Evolutionary conservation across 164 flowering plant species (phyloP).

Genomic region (Nelumbo lutea): DNA sequence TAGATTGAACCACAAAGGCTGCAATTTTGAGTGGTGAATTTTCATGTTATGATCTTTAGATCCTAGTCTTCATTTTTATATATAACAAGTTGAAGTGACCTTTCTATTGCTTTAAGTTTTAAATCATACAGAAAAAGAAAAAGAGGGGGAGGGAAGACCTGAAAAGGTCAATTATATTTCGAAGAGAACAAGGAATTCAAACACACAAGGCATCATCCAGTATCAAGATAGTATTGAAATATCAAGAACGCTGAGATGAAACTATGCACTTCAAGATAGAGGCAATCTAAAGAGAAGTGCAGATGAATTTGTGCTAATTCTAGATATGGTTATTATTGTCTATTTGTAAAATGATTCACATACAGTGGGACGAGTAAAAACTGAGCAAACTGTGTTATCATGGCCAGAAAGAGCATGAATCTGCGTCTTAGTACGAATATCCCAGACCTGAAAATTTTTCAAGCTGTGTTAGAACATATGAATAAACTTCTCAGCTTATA

Average conservation of each 20-base stretch:
- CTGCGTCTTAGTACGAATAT: conserved; percentile 87
- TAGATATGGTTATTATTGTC: background rate
- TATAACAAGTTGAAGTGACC: too few relatives aligned
- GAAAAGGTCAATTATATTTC: too few relatives aligned
- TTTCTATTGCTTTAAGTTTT: too few relatives aligned
- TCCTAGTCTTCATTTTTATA: too few relatives aligned
- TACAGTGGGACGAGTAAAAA: conserved; percentile 93
- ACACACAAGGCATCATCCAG: background rate
- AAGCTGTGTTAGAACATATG: conserved; percentile 1
- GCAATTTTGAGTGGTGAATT: too few relatives aligned
- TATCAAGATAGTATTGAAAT: background rate
- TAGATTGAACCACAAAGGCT: too few relatives aligned
- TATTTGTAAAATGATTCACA: conserved; percentile 10
- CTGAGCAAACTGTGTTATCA: conserved; percentile 97
- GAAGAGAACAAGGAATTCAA: background rate
- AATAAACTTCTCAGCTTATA: conserved; percentile 1
- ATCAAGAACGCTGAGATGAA: background rate
- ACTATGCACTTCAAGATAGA: background rate
- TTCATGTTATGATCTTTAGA: too few relatives aligned
- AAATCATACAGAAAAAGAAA: too few relatives aligned
- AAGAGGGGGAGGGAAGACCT: too few relatives aligned
- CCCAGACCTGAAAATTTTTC: conserved; percentile 75
- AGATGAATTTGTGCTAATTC: background rate
- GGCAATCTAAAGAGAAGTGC: background rate
- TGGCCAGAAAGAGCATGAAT: conserved; percentile 93